phyloP scores from a whole-genome alignment of 1,284 basidiomycete genomes.

The Fereydounia khargensis region DNA sequence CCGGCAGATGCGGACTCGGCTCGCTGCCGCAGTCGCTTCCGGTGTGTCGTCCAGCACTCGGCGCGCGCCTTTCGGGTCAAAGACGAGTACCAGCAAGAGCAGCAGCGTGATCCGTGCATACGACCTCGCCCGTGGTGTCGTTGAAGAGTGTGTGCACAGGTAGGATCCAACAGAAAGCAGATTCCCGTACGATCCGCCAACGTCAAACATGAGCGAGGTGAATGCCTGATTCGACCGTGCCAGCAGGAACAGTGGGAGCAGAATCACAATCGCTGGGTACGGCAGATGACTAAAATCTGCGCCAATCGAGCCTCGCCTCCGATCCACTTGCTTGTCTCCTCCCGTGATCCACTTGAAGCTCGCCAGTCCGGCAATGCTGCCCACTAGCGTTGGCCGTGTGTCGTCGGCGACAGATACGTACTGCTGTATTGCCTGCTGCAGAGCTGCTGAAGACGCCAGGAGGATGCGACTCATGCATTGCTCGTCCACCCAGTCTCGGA shows the following conservation, averaged over 20 bases:
- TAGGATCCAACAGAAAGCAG: constrained; percentile 41
- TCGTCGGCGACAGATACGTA: constrained; percentile 31
- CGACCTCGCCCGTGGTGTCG: constrained; percentile 23
- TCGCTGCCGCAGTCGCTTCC: constrained; percentile 4
- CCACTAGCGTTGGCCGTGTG: constrained; percentile 17
- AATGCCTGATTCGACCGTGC: constrained; percentile 37
- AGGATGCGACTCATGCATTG: constrained; percentile 31
- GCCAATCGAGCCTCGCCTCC: constrained; percentile 1
- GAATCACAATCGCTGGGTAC: constrained; percentile 17
- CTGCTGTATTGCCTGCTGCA: constrained; percentile 12
- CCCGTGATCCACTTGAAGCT: constrained; percentile 29
- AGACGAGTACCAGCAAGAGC: constrained; percentile 33
- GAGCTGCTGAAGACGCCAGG: constrained; percentile 13
- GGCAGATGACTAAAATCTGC: constrained; percentile 27
- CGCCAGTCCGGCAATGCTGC: constrained; percentile 19
- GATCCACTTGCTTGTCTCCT: constrained; percentile 13
- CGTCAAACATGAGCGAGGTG: constrained; percentile 8
- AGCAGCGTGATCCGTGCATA: constrained; percentile 37
- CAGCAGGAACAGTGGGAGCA: constrained; percentile 34
- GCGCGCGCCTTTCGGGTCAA: constrained; percentile 21
- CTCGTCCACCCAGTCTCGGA: constrained; percentile 38
- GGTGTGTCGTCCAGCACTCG: constrained; percentile 19
- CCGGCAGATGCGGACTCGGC: constrained; percentile 33
- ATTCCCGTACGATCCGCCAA: constrained; percentile 7
- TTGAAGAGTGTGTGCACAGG: constrained; percentile 36